These are phyloP conservation scores for Xylaria acuta DNA, from an alignment of 495 filamentous ascomycete species.

Conservation along the genomic window DNA sequence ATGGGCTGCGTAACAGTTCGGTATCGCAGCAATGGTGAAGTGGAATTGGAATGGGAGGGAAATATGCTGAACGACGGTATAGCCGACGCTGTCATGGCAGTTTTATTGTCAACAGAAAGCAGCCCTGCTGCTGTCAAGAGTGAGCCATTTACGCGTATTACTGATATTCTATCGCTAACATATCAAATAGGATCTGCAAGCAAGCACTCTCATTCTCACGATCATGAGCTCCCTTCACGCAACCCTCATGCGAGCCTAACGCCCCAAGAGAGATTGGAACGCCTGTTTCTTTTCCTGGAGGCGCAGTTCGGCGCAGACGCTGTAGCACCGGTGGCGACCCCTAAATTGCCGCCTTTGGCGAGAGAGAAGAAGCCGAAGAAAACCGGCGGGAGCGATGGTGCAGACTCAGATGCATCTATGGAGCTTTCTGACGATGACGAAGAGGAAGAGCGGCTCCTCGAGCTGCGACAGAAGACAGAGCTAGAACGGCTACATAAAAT, in stretches of 20 bases:
- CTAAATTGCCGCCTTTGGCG: constrained; percentile 56
- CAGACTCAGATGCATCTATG: constrained; percentile 48
- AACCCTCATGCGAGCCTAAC: constrained; percentile 75
- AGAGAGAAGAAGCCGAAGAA: constrained; percentile 43
- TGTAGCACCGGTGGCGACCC: constrained; percentile 72
- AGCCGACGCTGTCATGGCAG: constrained; percentile 92
- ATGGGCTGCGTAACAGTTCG: constrained; percentile 89
- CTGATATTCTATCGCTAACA: constrained; percentile 27
- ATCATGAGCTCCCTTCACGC: constrained; percentile 49
- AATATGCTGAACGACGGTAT: constrained; percentile 98
- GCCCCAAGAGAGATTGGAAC: constrained; percentile 76
- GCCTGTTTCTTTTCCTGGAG: constrained; percentile 95
- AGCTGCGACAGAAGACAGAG: constrained; percentile 57
- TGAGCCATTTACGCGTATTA: constrained; percentile 49
- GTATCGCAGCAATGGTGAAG: constrained; percentile 71
- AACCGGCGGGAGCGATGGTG: constrained; percentile 29
- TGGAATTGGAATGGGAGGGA: constrained; percentile 95
- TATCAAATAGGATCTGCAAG: constrained; percentile 52
- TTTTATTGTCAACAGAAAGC: constrained; percentile 86
- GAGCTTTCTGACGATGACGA: constrained; percentile 48
- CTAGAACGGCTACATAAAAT: constrained; percentile 73
- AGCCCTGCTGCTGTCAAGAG: constrained; percentile 94
- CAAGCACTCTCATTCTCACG: constrained; percentile 65
- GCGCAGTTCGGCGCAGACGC: constrained; percentile 88
- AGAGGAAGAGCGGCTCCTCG: constrained; percentile 47